A percentile compares a stretch with the other conserved stretches of the same genome.
Evolutionary conservation across 2,329 filamentous ascomycete species (phyloP).

Genomic region (Byssoonygena ceratinophila): DNA sequence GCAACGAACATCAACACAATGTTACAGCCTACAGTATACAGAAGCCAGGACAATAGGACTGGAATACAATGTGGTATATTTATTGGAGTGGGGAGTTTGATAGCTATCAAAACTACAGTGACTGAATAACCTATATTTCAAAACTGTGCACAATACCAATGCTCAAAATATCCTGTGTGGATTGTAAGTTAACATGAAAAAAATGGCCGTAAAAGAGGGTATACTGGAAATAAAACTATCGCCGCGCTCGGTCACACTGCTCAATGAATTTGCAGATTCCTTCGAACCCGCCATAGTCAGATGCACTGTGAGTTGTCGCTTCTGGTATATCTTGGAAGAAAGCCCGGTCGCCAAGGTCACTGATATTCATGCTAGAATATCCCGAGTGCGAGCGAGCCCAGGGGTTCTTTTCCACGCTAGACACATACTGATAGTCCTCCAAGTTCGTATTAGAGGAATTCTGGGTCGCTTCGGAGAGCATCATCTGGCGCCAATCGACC

Average conservation of each 20-base stretch:
- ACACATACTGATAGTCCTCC: constrained; percentile 33
- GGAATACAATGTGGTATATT: neutral
- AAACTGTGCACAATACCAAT: neutral
- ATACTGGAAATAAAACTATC: constrained; percentile 15
- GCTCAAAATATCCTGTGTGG: too few species aligned
- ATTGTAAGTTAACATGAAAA: neutral
- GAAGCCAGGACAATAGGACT: neutral
- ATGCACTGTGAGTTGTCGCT: constrained; percentile 25
- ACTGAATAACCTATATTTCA: neutral
- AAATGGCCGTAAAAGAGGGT: constrained; percentile 9
- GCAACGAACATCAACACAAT: neutral
- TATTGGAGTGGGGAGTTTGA: neutral
- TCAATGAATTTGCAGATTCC: constrained; percentile 57
- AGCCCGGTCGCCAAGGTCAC: constrained; percentile 37
- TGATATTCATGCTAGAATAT: constrained; percentile 49
- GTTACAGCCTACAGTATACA: neutral
- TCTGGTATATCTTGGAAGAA: constrained; percentile 35
- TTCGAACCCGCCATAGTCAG: constrained; percentile 53
- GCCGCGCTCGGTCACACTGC: constrained; percentile 47
- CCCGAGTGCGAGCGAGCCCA: constrained; percentile 46
- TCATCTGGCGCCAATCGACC: constrained; percentile 50
- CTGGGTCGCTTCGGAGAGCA: constrained; percentile 33
- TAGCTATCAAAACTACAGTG: neutral
- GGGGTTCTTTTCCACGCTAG: constrained; percentile 41
- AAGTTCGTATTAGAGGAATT: constrained; percentile 12